Evolutionary conservation across 257 asterid genomes (phyloP), one percentile per base, ranked within the genome.

Genomic region (Avicennia marina): DNA sequence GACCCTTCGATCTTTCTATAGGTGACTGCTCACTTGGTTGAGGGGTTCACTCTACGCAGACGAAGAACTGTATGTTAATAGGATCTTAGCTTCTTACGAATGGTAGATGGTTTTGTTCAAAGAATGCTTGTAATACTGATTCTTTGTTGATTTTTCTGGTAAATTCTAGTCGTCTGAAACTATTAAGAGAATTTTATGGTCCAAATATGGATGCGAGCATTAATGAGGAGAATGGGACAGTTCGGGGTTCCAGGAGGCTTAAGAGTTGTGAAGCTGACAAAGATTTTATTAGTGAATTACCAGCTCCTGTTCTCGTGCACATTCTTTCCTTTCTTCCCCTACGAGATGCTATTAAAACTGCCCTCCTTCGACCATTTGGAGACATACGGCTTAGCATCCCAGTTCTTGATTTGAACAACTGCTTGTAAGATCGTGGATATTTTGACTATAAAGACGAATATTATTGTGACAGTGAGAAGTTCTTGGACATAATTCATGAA

Each of bases 281-380:
- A 33, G 78, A 72, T 61, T 43, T 15, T 4, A 10, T 68, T 2
- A 72, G 66, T 46, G 68, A 20, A 31, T 56, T 76, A 34, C 78
- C 74, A 2, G 79, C 68, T 56, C 45, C 29, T 1, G 65, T 76
- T 26, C 70, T 76, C 21, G 19, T 56, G 27, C 63, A 52, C 7
- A 64, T 76, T 29, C 74, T 68, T 16, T 50, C 76, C 18, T 61
- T 76, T 52, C 53, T 76, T 20, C 71, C 71, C 12, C 15, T 54
- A 7, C 11, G 13, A 5, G 81, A 67, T 38, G 75, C 54, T 2
- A 34, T 60, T 15, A 57, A 47, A 13, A 75, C 72, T n/a, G 51
- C 26, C 41, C 52, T 62, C 6, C 33, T 67, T 25, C 54, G 71
- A 32, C 40, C 74, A 47, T 76, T 72, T 48, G 68, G 71, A 16